Base-by-base conservation (phyloP, 139 green algal species). In the Coelastrella sp. region DNA sequence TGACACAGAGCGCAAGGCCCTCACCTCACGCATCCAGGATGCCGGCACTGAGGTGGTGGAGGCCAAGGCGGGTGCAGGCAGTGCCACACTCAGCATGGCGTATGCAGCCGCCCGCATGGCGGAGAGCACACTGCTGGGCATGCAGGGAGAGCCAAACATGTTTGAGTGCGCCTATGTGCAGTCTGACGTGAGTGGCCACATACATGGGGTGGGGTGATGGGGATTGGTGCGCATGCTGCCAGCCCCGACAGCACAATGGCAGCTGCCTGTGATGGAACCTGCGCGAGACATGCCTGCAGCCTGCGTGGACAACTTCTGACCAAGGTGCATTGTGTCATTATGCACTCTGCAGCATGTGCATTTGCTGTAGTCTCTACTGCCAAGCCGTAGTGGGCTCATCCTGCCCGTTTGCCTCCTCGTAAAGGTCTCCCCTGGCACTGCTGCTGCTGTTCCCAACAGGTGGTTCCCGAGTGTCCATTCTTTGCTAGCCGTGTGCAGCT, bases 1-100 rank as follows among this genome's bases (percentile, higher is more conserved):
- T 10, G 93, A 97, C 0, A 96, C 96, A 10, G 98, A 99, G 93
- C 91, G 95, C 61, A 95, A 95, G 57, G 91, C 92, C 22, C 90
- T 99, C 89, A 99, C 96, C 0, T 92, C 94, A 15, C 93, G 96
- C 73, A 99, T 98, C 73, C 95, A 99, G 93, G 96, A 99, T 87
- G 98, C 97, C 0, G 98, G 98, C 78, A 99, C 98, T 7, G 98
- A 99, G 92, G 98, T 99, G 66, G 98, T 99, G 9, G 93, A 99
- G 85, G 97, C 96, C 76, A 98, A 98, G 93, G 97, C 95, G 7
- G 97, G 97, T 73, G 95, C 95, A 20, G 98, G 98, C 57, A 98
- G 94, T 11, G 98, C 98, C 15, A 99, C 98, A 27, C 95, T 99
- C 75, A 99, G 96, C 65, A 99, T 99, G 98, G 98, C 98, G 7